phyloP scores from a whole-genome alignment of 805 yeast species.

The Yamadazyma insecticola region DNA sequence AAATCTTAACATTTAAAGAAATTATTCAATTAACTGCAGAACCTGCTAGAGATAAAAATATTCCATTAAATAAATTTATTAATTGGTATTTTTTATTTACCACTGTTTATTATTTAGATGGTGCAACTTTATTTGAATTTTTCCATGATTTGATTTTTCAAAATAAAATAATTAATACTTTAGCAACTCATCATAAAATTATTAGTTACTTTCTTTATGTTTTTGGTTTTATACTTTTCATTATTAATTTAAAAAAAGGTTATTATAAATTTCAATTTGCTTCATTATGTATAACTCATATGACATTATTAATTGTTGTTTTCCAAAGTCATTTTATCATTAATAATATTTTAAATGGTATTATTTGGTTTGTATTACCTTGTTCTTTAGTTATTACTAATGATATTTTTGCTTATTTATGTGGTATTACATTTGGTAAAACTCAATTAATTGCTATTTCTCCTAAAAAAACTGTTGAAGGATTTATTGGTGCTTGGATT shows the following conservation, averaged over 20 bases:
- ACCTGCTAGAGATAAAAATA: conserved; percentile 76
- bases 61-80: conserved; percentile 77
- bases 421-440: conserved; percentile 94
- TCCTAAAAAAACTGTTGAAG: conserved; percentile 97
- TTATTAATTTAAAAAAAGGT: conserved; percentile 83
- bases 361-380: conserved; percentile 93
- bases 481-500: conserved; percentile 96
- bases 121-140: conserved; percentile 71
- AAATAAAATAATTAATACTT: conserved; percentile 48
- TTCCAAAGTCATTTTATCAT: conserved; percentile 92
- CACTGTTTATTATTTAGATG: conserved; percentile 87
- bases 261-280: conserved; percentile 89
- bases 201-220: conserved; percentile 80
- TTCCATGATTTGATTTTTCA: conserved; percentile 51
- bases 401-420: conserved; percentile 93
- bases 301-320: conserved; percentile 85
- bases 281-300: conserved; percentile 88
- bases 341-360: conserved; percentile 81
- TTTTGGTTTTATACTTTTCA: conserved; percentile 85
- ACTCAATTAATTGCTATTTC: conserved; percentile 91
- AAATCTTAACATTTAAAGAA: conserved; percentile 83
- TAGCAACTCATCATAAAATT: conserved; percentile 77
- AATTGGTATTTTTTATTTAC: conserved; percentile 91
- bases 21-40: conserved; percentile 81
- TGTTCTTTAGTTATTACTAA: conserved; percentile 88